Base-by-base conservation (phyloP, 2,329 filamentous ascomycete species). In the Scolecobasidium constrictum region DNA sequence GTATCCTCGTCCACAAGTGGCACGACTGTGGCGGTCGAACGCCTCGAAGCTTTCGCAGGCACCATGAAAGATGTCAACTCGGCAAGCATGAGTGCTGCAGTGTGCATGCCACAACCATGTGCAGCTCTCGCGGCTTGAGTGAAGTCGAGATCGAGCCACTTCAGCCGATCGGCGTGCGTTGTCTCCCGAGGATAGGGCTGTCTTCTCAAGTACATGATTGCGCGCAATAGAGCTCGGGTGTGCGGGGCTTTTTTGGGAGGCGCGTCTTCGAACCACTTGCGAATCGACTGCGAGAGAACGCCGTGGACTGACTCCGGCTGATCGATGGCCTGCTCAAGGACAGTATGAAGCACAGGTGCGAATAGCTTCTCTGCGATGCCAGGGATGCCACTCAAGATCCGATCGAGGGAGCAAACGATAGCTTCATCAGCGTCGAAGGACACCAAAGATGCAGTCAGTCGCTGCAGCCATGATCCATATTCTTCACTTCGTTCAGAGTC, bases 81-180 rank as follows among this genome's bases (percentile, higher is more conserved):
- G 4, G 82, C 75, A 52, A 96, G 83, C 5, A 95, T 63, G 1
- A 98, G 67, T 3, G 90, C 86, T 4, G 83, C 84, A 56, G 92
- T 92, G 57, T 83, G 82, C 81, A 96, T 86, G 13, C 81, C 79
- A 55, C 90, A 95, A 45, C 68, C 67, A 9, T 77, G 75, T 4
- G 88, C 88, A 28, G 86, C 83, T 19, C 71, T 64, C 2, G 87
- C 78, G 18, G 82, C 81, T 46, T 73, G 64, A 2, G 77, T 59
- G 49, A 82, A 83, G 56, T 96, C 83, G 19, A 96, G 66, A 19
- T 94, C 83, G 15, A 99, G 72, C 93, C 93, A 98, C 40, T 75
- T 71, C 39, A 80, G 69, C 44, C 92, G 77, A 51, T 94, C 85
- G 5, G 80, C 80, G 50, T 84, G 81, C 0, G 86, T 94, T 0